Base-by-base conservation (phyloP, 2,329 filamentous ascomycete genomes). In the Bimuria novae-zelandiae region DNA sequence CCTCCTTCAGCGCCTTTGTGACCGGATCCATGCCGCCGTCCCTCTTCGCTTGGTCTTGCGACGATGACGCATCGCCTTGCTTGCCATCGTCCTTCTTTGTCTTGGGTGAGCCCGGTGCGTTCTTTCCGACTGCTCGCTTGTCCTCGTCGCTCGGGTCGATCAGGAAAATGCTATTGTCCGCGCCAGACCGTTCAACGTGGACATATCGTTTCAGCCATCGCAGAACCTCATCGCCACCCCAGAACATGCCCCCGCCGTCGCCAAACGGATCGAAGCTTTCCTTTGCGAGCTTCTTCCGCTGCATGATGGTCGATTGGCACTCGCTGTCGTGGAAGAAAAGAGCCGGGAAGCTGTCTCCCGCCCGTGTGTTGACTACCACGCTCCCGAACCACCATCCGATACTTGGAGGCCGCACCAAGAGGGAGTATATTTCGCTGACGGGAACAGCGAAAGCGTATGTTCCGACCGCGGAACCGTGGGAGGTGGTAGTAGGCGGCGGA, bases 371-470 rank as follows among this genome's bases (percentile, higher is more conserved):
- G 77, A 99, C 90, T 52, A 99, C 88, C 23, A 99, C 77, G 58
- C 92, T 96, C 29, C 94, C 94, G 72, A 95, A 97, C 94, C 94
- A 99, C 95, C 94, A 99, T 14, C 94, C 95, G 7, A 96, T 77
- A 71, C 91, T 97, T 4, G 94, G 95, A 3, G 93, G 93, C 1
- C 94, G 86, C 33, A 99, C 87, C 7, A 96, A 81, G 4, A 99
- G 81, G 23, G 90, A 96, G 75, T 95, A 99, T 55, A 99, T 88
- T 59, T 93, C 89, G 61, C 86, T 90, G 25, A 97, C 83, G 1
- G 94, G 94, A 5, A 99, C 83, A 1, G 93, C 92, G 69, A 99
- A 99, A 1, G 94, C 86, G 71, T 96, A 97, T 42, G 89, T 84
- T 3, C 92, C 92, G 43, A 85, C 78, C 0, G 88, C 83, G 39